These are phyloP conservation scores for Microdochium paspali DNA, from an alignment of 2,329 filamentous ascomycete genomes.

Conservation along the genomic window DNA sequence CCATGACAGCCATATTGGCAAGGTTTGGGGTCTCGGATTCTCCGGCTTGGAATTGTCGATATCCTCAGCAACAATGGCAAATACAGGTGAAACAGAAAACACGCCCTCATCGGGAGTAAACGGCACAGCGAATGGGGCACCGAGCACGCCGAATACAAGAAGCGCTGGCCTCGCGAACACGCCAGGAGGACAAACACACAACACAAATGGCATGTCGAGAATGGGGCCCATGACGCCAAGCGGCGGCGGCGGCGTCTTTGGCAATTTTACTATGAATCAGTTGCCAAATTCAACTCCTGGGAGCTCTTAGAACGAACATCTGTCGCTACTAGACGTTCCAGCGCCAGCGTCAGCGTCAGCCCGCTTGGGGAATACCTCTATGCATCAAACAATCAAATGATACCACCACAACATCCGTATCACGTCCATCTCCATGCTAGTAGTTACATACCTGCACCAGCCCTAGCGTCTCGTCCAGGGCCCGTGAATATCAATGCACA, in stretches of 20 bases:
- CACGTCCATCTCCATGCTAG: too few relatives aligned
- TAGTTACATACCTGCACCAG: too few relatives aligned
- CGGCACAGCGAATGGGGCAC: conserved; percentile 31
- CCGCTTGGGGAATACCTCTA: too few relatives aligned
- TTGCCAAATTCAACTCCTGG: too few relatives aligned
- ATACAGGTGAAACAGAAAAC: conserved; percentile 17
- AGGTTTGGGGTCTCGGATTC: conserved; percentile 86
- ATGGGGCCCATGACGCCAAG: conserved; percentile 73
- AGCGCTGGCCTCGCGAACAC: conserved; percentile 38
- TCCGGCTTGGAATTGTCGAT: conserved; percentile 43
- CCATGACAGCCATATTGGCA: conserved; percentile 72
- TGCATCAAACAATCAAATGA: too few relatives aligned
- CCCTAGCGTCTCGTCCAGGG: too few relatives aligned
- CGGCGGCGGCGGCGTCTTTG: conserved; percentile 65
- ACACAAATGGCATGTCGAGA: conserved; percentile 44
- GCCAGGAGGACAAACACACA: conserved; percentile 38
- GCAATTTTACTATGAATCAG: conserved; percentile 45
- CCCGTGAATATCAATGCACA: too few relatives aligned
- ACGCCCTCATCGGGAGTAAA: conserved; percentile 31
- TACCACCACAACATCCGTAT: too few relatives aligned
- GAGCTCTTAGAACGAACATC: too few relatives aligned
- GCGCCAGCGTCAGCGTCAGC: too few relatives aligned
- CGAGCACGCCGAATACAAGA: conserved; percentile 62
- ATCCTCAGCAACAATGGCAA: conserved; percentile 11
- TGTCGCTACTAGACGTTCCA: too few relatives aligned